Evolutionary conservation across 805 yeast genomes (phyloP).

Genomic region (Candida tammaniensis): DNA sequence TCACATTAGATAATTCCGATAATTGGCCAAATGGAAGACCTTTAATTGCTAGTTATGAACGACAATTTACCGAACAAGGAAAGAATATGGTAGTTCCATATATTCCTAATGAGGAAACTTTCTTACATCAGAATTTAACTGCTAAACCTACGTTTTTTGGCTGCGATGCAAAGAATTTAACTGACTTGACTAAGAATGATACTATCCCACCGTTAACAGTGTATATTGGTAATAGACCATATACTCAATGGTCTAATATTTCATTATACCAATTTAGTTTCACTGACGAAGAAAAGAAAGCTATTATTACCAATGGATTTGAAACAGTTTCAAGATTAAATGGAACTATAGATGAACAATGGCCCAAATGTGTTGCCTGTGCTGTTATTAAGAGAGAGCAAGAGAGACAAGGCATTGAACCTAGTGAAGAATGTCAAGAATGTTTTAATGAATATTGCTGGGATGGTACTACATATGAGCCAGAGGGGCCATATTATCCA

Average conservation of each 20-base stretch:
- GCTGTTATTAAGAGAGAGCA: constrained; percentile 40
- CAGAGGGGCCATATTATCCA: constrained; percentile 14
- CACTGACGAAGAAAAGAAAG: constrained; percentile 33
- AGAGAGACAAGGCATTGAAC: constrained; percentile 36
- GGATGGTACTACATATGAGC: constrained; percentile 27
- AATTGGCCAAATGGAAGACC: constrained; percentile 36
- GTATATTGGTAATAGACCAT: constrained; percentile 39
- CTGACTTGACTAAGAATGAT: constrained; percentile 34
- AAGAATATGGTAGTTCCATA: constrained; percentile 31
- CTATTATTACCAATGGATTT: constrained; percentile 36
- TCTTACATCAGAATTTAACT: constrained; percentile 30
- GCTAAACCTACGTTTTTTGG: constrained; percentile 43
- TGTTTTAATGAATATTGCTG: constrained; percentile 39
- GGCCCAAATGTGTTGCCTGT: constrained; percentile 40
- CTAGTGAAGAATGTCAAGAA: constrained; percentile 32
- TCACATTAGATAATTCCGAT: constrained; percentile 34
- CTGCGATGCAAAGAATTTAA: constrained; percentile 35
- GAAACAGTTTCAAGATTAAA: constrained; percentile 32
- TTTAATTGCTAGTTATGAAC: constrained; percentile 28
- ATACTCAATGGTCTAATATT: constrained; percentile 29
- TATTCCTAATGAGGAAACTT: constrained; percentile 34
- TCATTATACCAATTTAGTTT: constrained; percentile 32
- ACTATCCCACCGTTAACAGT: constrained; percentile 37
- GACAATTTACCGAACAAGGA: constrained; percentile 35
- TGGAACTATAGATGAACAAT: constrained; percentile 33